A percentile compares a stretch with the other conserved stretches of the same genome.
phyloP scores from a whole-genome alignment of 2,329 filamentous ascomycete genomes.

The Xylaria polymorpha region DNA sequence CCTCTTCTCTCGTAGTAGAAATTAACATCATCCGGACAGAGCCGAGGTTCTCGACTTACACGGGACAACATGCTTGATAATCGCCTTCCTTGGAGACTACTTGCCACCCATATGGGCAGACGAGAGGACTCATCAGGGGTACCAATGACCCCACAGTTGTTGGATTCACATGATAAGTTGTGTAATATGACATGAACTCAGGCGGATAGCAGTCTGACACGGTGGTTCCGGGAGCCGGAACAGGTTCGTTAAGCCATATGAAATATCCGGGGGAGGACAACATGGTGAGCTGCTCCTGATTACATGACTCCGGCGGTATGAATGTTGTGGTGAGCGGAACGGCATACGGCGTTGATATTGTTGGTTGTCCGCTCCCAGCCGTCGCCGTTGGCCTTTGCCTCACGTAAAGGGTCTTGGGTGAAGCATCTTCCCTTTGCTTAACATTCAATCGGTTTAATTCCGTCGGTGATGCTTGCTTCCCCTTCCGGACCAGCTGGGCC shows the following conservation, averaged over 20 bases:
- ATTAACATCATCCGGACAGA: background rate
- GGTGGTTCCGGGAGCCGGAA: constrained; percentile 37
- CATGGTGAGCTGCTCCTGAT: constrained; percentile 35
- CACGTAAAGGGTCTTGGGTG: constrained; percentile 17
- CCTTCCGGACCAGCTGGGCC: constrained; percentile 10
- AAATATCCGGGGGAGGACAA: constrained; percentile 38
- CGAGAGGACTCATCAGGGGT: constrained; percentile 43
- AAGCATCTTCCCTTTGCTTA: background rate
- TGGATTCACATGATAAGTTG: constrained; percentile 32
- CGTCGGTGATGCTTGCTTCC: background rate
- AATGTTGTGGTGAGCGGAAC: constrained; percentile 42
- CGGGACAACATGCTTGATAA: constrained; percentile 44
- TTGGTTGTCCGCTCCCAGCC: constrained; percentile 15
- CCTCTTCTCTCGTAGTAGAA: background rate
- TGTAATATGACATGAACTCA: constrained; percentile 42
- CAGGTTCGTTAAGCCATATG: constrained; percentile 45
- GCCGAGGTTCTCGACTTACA: constrained; percentile 29
- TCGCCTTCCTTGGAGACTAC: constrained; percentile 10
- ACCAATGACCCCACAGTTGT: constrained; percentile 38
- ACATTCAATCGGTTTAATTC: background rate
- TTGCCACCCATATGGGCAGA: constrained; percentile 40
- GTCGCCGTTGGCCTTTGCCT: constrained; percentile 13
- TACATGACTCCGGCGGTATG: constrained; percentile 40
- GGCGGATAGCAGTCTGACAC: constrained; percentile 42
- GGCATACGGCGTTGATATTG: constrained; percentile 34